Conservation (phyloP, 108 stramenopile genomes). For the Fragilariopsis cylindrus region DNA sequence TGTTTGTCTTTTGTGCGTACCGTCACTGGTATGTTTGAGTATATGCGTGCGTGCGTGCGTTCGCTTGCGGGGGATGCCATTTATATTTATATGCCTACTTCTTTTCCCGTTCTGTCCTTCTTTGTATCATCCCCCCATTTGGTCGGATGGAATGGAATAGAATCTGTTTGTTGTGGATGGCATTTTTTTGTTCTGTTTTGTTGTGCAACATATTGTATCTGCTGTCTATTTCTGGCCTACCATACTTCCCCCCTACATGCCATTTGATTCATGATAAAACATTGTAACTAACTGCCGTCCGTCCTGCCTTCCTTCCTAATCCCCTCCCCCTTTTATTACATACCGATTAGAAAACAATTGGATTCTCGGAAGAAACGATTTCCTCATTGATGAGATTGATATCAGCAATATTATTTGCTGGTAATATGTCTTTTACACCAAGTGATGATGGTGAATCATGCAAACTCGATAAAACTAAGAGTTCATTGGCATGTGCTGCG, state of each 20-base stretch:
- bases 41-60: too few species aligned
- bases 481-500: slow-evolving; percentile 64
- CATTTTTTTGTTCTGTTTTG: too few species aligned
- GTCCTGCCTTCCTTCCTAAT: not conserved
- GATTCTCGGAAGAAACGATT: slow-evolving; percentile 61
- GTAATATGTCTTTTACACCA: slow-evolving; percentile 82
- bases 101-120: too few species aligned
- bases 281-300: not conserved
- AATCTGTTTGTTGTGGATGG: too few species aligned
- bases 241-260: too few species aligned
- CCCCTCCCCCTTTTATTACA: not conserved
- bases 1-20: not conserved
- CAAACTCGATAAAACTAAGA: slow-evolving; percentile 64
- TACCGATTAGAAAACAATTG: slow-evolving; percentile 60
- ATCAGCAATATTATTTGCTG: slow-evolving; percentile 73
- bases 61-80: too few species aligned
- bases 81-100: too few species aligned
- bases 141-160: too few species aligned
- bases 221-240: too few species aligned
- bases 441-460: slow-evolving; percentile 67
- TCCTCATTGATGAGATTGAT: slow-evolving; percentile 76
- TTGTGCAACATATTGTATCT: not conserved
- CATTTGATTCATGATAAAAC: not conserved
- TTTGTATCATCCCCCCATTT: too few species aligned
- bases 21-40: too few species aligned